Evolutionary conservation across 306 rosid species (phyloP), one percentile per base, ranked within the genome.

Genomic region (Quercus engelmannii): DNA sequence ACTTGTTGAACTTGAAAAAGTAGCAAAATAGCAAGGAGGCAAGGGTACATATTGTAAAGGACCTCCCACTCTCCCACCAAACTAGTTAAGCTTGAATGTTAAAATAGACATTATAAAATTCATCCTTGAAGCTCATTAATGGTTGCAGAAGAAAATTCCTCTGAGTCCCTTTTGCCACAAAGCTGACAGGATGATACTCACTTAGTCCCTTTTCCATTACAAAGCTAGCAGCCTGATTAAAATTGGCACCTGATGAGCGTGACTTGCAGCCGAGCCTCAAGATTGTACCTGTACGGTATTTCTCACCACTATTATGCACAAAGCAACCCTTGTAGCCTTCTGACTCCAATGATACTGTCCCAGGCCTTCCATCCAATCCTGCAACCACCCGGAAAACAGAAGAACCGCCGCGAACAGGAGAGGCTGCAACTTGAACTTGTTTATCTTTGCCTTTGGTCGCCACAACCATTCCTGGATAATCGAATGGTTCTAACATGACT

Each of bases 121-220:
- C 97, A 80, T 93, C 98, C 76, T 51, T 82, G 75, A 91, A 87
- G 84, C 83, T 86, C 74, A 83, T 59, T 77, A 96, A 79, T 67
- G 99, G 99, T 61, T 84, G 87, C 76, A 96, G 74, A 83, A 93
- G 90, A 79, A 88, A 91, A 69, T 85, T 82, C 83, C 91, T 88
- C 11, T 59, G 71, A 63, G 28, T 69, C 33, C 98, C 99, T 78
- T 85, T 87, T 7, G 93, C 94, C 67, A 88, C 90, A 59, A 93
- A 93, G 86, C 98, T 90, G 55, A 93, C 73, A 18, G 99, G 91
- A 83, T 89, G 80, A 75, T 93, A 91, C 86, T 87, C 81, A 12
- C 79, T 88, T 5, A 87, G 35, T 78, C 96, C 98, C 15, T 61
- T 33, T 9, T 21, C 46, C 75, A 78, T 56, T 69, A 38, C 71